Conservation (phyloP, 768 basidiomycete species). For the Kwoniella europaea region DNA sequence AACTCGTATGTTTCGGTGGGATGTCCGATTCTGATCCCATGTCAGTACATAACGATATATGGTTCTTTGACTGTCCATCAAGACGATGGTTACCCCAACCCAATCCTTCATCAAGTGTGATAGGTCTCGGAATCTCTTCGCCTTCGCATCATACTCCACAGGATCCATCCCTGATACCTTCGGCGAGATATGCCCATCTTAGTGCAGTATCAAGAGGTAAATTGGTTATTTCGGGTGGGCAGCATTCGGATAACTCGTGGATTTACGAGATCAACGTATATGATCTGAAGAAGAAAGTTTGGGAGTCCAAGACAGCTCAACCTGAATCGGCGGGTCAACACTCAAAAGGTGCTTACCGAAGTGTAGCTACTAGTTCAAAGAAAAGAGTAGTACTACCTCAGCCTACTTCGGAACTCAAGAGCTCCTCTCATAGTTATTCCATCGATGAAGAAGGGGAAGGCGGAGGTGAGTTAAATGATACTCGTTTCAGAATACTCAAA, state of each 20-base stretch:
- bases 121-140: constrained; percentile 19
- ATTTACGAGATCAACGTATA: constrained; percentile 90
- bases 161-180: constrained; percentile 68
- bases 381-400: constrained; percentile 73
- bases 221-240: constrained; percentile 91
- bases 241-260: constrained; percentile 79
- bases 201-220: constrained; percentile 82
- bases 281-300: constrained; percentile 72
- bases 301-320: constrained; percentile 67
- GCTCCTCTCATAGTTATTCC: constrained; percentile 71
- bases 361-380: constrained; percentile 80
- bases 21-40: constrained; percentile 80
- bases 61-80: constrained; percentile 78
- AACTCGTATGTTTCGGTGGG: constrained; percentile 90
- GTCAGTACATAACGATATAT: constrained; percentile 88
- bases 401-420: constrained; percentile 60
- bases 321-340: constrained; percentile 83
- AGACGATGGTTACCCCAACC: constrained; percentile 71
- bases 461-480: too few relatives aligned
- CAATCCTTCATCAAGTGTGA: constrained; percentile 55
- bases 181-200: constrained; percentile 91
- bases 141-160: constrained; percentile 22
- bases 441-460: constrained; percentile 51
- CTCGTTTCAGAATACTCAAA: too few relatives aligned
- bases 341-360: constrained; percentile 88